Conservation (phyloP, 768 basidiomycete genomes). For the Boletales sp. region DNA sequence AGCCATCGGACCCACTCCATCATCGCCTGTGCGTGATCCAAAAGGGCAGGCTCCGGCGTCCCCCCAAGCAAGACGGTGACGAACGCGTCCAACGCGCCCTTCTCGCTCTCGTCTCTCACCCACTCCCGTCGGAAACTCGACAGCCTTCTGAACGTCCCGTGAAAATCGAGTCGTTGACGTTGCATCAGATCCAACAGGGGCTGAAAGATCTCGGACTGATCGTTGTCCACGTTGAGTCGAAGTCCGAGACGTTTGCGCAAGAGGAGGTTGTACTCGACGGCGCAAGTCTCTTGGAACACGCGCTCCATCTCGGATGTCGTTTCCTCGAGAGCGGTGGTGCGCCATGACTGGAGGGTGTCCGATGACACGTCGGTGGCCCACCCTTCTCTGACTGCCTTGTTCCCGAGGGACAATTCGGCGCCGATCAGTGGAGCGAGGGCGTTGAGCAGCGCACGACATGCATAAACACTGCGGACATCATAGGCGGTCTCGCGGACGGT, state of each 20-base stretch:
- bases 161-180: conserved; percentile 78
- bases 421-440: conserved; percentile 85
- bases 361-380: conserved; percentile 59
- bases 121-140: conserved; percentile 53
- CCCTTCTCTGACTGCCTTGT: conserved; percentile 43
- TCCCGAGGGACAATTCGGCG: conserved; percentile 61
- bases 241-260: conserved; percentile 86
- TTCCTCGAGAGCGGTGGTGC: conserved; percentile 47
- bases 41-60: conserved; percentile 43
- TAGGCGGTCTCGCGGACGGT: neutral
- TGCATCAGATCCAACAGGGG: conserved; percentile 77
- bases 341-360: conserved; percentile 62
- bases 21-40: conserved; percentile 44
- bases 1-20: conserved; percentile 64
- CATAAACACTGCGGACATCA: conserved; percentile 56
- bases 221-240: conserved; percentile 46
- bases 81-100: conserved; percentile 35
- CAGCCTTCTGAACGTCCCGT: conserved; percentile 76
- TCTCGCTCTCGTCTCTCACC: conserved; percentile 17
- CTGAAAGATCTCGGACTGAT: conserved; percentile 57
- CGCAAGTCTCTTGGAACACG: conserved; percentile 54
- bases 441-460: conserved; percentile 71
- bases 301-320: conserved; percentile 59
- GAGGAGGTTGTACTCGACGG: conserved; percentile 59
- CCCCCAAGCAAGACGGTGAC: conserved; percentile 43